Percentiles rank a stretch among this genome's conserved stretches.
phyloP scores from a whole-genome alignment of 2,329 filamentous ascomycete species.

The Epichloe hybrida region DNA sequence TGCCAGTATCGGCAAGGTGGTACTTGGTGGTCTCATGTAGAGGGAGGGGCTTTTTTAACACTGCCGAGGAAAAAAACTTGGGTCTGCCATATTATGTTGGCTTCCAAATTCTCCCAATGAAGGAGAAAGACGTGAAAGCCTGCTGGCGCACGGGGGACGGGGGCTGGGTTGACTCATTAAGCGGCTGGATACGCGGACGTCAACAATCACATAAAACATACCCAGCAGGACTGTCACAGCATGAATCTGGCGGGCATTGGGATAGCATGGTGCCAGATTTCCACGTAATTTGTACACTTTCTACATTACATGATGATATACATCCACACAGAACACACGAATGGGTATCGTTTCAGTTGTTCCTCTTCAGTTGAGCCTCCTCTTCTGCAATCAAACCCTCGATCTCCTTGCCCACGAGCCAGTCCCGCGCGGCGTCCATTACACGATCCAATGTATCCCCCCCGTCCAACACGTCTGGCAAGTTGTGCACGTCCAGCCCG shows the following conservation, averaged over 20 bases:
- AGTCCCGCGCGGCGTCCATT: constrained; percentile 64
- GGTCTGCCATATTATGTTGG: no score
- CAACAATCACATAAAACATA: background rate
- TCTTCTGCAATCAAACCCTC: constrained; percentile 55
- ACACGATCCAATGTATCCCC: constrained; percentile 56
- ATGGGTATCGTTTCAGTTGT: background rate
- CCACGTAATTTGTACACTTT: background rate
- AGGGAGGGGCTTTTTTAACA: background rate
- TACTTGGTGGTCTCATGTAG: constrained; percentile 72
- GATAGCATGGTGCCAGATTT: background rate
- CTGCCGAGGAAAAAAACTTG: no score
- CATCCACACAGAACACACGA: background rate
- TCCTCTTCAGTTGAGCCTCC: constrained; percentile 21
- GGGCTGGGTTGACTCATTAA: background rate
- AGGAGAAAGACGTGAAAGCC: no score
- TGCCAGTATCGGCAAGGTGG: constrained; percentile 73
- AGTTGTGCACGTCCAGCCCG: constrained; percentile 63
- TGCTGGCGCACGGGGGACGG: no score
- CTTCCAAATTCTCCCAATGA: no score
- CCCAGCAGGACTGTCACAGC: background rate
- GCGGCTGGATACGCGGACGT: background rate
- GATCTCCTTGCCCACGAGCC: constrained; percentile 65
- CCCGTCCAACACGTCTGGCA: constrained; percentile 68
- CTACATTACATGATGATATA: background rate
- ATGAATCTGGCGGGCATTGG: background rate